Evolutionary conservation across 345 rosid genomes (phyloP), one percentile per base, ranked within the genome.

Genomic region (Dovyalis caffra): DNA sequence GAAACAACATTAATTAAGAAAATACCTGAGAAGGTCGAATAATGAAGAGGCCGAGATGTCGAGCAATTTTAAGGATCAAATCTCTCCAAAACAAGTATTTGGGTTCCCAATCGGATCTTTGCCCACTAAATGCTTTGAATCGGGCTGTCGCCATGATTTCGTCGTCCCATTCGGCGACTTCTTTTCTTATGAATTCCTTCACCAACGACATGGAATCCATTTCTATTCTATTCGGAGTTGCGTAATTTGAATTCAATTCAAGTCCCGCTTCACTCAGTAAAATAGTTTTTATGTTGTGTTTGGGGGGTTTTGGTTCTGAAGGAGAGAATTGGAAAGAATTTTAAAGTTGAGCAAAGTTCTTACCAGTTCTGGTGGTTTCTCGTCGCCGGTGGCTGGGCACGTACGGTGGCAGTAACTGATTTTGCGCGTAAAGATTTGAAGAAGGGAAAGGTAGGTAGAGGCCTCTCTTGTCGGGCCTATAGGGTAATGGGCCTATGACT

Each of bases 101-200:
- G 16, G 80, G 77, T 56, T 91, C 93, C 99, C 99, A 95, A 74
- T 95, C 98, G 71, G 90, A 85, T 85, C 91, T 92, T 74, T 92
- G 97, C 3, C 97, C 98, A 70, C 92, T 90, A 67, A 95, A 95
- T 7, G 93, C 97, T 76, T 95, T 92, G 88, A 90, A 95, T 47
- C 98, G 86, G 38, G 98, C 93, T 26, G 79, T 87, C 57, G 97
- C 84, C 20, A 85, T 79, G 11, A 86, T 82, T 45, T 92, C 95
- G 43, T 92, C 94, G 78, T 89, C 97, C 97, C 97, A 92, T 78
- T 92, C 93, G 29, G 90, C 84, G 31, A 91, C 91, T 84, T 95
- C 91, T 66, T 81, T 75, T 64, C 80, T 76, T 71, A 91, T 74
- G 74, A 89, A 89, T 64, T 91, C 91, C 56, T 64, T 82, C 47